phyloP scores from a whole-genome alignment of 148 eudicot species.

The Diospyros lotus region DNA sequence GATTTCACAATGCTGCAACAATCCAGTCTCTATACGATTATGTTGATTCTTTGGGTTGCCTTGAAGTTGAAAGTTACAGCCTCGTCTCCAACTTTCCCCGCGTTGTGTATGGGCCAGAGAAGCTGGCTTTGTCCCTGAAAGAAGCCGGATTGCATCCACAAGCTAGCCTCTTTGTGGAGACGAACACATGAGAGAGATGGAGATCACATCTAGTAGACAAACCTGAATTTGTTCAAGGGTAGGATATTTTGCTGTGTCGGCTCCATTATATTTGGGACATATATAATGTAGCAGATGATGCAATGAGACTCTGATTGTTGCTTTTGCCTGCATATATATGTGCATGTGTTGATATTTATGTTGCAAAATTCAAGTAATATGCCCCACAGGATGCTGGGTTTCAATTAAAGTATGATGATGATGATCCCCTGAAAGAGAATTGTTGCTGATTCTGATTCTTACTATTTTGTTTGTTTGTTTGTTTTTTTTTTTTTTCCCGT shows the following conservation, averaged over 20 bases:
- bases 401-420: slow-evolving; percentile 5
- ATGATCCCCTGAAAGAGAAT: too few species aligned
- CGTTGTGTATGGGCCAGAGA: slow-evolving; percentile 70
- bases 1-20: slow-evolving; percentile 57
- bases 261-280: neutral
- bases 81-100: slow-evolving; percentile 95
- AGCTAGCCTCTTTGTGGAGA: slow-evolving; percentile 90
- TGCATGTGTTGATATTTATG: neutral
- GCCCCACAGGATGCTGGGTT: neutral
- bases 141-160: slow-evolving; percentile 96
- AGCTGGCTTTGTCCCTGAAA: slow-evolving; percentile 58
- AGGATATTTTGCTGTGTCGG: neutral
- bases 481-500: too few species aligned
- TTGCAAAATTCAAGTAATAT: slow-evolving; percentile 4
- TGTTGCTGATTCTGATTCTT: too few species aligned
- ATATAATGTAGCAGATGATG: slow-evolving; percentile 7
- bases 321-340: neutral
- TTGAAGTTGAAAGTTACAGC: slow-evolving; percentile 58
- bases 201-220: neutral
- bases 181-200: slow-evolving; percentile 41
- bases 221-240: neutral
- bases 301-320: neutral
- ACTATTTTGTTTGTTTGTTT: too few species aligned
- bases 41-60: slow-evolving; percentile 88
- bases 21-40: slow-evolving; percentile 84